These are phyloP conservation scores for Copromyces sp. DNA, from an alignment of 495 filamentous ascomycete genomes.

Conservation along the genomic window DNA sequence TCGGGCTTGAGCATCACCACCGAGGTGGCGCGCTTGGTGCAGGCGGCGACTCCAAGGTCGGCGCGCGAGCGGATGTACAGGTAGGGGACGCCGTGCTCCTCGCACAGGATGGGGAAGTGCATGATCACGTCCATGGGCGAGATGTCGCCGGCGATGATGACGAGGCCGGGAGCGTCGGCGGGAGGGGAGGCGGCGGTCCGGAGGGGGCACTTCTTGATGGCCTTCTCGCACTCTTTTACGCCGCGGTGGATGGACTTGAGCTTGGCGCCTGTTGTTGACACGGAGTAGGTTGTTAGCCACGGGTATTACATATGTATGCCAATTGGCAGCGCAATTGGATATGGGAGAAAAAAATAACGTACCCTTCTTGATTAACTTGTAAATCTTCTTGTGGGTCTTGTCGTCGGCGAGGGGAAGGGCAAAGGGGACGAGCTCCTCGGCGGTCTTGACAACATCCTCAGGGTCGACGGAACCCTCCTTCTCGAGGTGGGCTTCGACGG, in stretches of 20 bases:
- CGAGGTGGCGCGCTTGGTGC: slow-evolving; percentile 90
- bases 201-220: slow-evolving; percentile 77
- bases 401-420: slow-evolving; percentile 84
- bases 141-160: slow-evolving; percentile 92
- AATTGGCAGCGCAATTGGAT: not conserved
- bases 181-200: slow-evolving; percentile 40
- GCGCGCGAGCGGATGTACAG: slow-evolving; percentile 80
- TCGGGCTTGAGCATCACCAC: slow-evolving; percentile 71
- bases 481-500: slow-evolving; percentile 24
- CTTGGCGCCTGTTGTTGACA: slow-evolving; percentile 58
- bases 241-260: slow-evolving; percentile 89
- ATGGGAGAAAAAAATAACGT: slow-evolving; percentile 14
- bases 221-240: slow-evolving; percentile 97
- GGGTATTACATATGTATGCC: no score
- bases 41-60: slow-evolving; percentile 82
- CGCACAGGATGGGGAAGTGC: slow-evolving; percentile 93
- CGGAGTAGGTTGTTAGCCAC: no score
- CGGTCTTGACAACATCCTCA: slow-evolving; percentile 34
- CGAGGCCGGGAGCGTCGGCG: slow-evolving; percentile 55
- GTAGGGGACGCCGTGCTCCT: slow-evolving; percentile 93
- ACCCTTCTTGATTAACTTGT: slow-evolving; percentile 94
- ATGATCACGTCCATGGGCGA: slow-evolving; percentile 95
- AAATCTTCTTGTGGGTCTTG: slow-evolving; percentile 83
- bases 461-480: slow-evolving; percentile 21
- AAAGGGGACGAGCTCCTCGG: slow-evolving; percentile 82